phyloP scores from a whole-genome alignment of 2,329 filamentous ascomycete species.

The Rhytidhysteron rufulum region DNA sequence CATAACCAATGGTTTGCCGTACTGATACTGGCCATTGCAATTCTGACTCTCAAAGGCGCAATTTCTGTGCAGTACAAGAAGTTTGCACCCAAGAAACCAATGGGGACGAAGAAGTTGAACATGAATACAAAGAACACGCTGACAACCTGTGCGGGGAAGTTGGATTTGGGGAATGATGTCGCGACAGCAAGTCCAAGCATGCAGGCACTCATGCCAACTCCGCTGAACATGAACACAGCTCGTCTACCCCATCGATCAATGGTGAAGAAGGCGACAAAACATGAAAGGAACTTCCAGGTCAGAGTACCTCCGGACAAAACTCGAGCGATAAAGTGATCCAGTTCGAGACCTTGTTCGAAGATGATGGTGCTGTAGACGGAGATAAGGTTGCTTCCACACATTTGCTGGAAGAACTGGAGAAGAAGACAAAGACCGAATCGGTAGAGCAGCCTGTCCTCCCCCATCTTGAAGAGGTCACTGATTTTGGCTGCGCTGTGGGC shows the following conservation, averaged over 20 bases:
- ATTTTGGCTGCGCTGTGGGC: slow-evolving; percentile 35
- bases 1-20: slow-evolving; percentile 54
- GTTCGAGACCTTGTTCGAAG: slow-evolving; percentile 24
- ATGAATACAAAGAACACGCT: slow-evolving; percentile 56
- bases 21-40: slow-evolving; percentile 54
- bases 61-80: slow-evolving; percentile 60
- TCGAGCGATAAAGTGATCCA: slow-evolving; percentile 36
- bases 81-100: slow-evolving; percentile 57
- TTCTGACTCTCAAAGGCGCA: slow-evolving; percentile 49
- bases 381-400: slow-evolving; percentile 48
- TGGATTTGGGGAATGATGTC: slow-evolving; percentile 46
- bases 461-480: slow-evolving; percentile 46
- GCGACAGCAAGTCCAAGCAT: slow-evolving; percentile 53
- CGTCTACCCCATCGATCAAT: slow-evolving; percentile 51
- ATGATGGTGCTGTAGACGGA: slow-evolving; percentile 43
- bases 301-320: slow-evolving; percentile 48
- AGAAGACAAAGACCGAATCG: slow-evolving; percentile 50
- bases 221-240: slow-evolving; percentile 51
- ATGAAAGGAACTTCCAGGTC: slow-evolving; percentile 55
- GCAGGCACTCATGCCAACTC: slow-evolving; percentile 51
- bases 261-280: slow-evolving; percentile 48
- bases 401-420: slow-evolving; percentile 50
- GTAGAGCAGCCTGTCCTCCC: slow-evolving; percentile 49
- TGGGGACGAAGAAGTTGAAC: slow-evolving; percentile 59
- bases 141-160: slow-evolving; percentile 47